Base-by-base conservation (phyloP, 495 filamentous ascomycete genomes). In the Bacidia gigantensis region DNA sequence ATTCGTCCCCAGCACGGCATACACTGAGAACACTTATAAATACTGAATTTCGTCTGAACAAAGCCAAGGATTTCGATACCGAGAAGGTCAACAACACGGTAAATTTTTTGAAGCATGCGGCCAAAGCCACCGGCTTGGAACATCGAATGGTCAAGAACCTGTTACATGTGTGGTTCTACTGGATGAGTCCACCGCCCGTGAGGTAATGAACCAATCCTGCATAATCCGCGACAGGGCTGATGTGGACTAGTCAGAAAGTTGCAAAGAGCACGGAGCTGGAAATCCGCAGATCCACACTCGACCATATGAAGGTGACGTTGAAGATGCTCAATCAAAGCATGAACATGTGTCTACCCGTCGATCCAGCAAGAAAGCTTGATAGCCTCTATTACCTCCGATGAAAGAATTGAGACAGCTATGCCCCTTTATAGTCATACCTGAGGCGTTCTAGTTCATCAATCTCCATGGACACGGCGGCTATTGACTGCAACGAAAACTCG, bases 101-200 rank as follows among this genome's bases (percentile, higher is more conserved):
- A 17, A 71, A 73, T 52, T 96, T 98, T 60, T 71, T 97, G 3
- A 68, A 78, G 32, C 73, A 75, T 24, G 92, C 92, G 5, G 72
- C 82, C 9, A 64, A 69, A 42, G 64, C 73, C 53, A 73, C 66
- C 22, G 87, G 88, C 0, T 53, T 90, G 18, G 92, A 97, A 70
- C 87, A 95, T 62, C 72, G 67, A 50, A 81, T 98, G 46, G 49
- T 95, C 48, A 86, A 80, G 64, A 94, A 83, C 57, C 59, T 96
- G 50, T 59, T 87, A 35, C 60, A 78, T 40, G 74, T 81, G 20
- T 67, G 72, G 55, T 83, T 73, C 48, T 83, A 80, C 80, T 29
- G 32, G 47, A n/a, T n/a, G 26, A 25, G 22, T 21, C 17, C 47
- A 50, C 17, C 17, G 18, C 44, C n/a, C 25, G 9, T 26, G 21